phyloP scores from a whole-genome alignment of 805 yeast species.

The Kodamaea kaohsiungensis region DNA sequence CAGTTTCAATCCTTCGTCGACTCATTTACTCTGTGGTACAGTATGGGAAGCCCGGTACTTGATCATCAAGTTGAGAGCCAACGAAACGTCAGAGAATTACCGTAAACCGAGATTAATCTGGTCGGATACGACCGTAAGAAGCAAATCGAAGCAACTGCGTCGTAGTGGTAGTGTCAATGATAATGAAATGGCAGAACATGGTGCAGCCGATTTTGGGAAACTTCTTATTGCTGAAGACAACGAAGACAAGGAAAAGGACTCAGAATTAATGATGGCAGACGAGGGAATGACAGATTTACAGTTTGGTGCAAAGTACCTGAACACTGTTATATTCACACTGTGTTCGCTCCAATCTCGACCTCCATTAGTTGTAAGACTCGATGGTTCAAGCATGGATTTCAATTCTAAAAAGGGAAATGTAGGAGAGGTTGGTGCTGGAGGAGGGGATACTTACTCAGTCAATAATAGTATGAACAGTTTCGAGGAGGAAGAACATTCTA shows the following conservation, averaged over 20 bases:
- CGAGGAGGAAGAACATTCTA: conserved; percentile 21
- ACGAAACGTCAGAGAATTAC: conserved; percentile 45
- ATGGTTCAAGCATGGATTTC: conserved; percentile 52
- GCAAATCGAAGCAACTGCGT: conserved; percentile 3
- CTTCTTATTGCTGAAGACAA: conserved; percentile 3
- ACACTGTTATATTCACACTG: conserved; percentile 38
- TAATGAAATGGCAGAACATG: background rate
- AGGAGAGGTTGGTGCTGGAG: conserved; percentile 1
- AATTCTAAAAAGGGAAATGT: conserved; percentile 7
- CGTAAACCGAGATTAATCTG: conserved; percentile 41
- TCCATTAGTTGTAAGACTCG: conserved; percentile 32
- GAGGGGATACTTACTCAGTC: conserved; percentile 21
- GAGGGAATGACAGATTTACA: conserved; percentile 87
- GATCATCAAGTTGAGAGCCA: conserved; percentile 65
- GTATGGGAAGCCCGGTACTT: conserved; percentile 77
- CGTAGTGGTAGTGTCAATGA: conserved; percentile 1
- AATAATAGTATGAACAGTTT: conserved; percentile 17
- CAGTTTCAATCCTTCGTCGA: conserved; percentile 70
- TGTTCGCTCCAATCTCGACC: conserved; percentile 38
- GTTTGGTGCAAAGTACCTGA: conserved; percentile 45
- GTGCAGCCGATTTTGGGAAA: background rate
- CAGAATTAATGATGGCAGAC: conserved; percentile 55
- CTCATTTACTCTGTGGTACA: conserved; percentile 73
- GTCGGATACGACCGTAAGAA: conserved; percentile 24
- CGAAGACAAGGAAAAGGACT: conserved; percentile 14